Conservation (phyloP, 2,329 filamentous ascomycete genomes). For the Phyllosticta ampelicida region DNA sequence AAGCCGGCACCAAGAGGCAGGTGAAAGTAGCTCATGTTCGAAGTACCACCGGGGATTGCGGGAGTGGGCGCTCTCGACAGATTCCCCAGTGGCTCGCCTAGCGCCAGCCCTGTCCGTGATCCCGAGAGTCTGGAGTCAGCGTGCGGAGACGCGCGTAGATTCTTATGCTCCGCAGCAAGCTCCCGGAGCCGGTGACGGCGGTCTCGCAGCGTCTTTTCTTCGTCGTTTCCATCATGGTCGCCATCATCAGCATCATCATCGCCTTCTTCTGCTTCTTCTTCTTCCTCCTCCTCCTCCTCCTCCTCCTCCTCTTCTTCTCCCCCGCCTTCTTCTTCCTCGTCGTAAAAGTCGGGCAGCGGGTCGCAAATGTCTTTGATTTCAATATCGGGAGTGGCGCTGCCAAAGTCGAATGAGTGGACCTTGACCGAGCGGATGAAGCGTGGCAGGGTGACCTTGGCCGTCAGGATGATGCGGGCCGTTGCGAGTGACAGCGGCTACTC, state of each 20-base stretch:
- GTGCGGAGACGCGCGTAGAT: conserved; percentile 17
- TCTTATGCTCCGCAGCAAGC: conserved; percentile 15
- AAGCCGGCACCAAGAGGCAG: conserved; percentile 60
- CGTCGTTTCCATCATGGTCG: conserved; percentile 18
- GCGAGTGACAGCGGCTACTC: not conserved
- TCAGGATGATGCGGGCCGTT: not conserved
- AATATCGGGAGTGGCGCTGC: conserved; percentile 67
- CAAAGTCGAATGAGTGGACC: conserved; percentile 90
- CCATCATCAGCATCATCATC: conserved; percentile 55
- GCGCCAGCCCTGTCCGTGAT: conserved; percentile 20
- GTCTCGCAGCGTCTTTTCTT: conserved; percentile 20
- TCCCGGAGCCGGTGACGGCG: conserved; percentile 18
- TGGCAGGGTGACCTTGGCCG: conserved; percentile 57
- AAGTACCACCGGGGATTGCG: conserved; percentile 57
- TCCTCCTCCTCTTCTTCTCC: conserved; percentile 53
- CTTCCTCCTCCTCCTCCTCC: no score
- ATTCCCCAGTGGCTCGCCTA: conserved; percentile 26
- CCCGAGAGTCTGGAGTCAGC: conserved; percentile 11
- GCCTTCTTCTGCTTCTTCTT: no score
- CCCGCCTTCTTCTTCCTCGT: conserved; percentile 59
- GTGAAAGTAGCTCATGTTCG: conserved; percentile 74
- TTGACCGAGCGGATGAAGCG: conserved; percentile 95
- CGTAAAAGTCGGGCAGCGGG: conserved; percentile 92
- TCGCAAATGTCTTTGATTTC: conserved; percentile 97
- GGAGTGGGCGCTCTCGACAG: conserved; percentile 40